These are phyloP conservation scores for Penicillium goetzii DNA, from an alignment of 495 filamentous ascomycete genomes.

Conservation along the genomic window DNA sequence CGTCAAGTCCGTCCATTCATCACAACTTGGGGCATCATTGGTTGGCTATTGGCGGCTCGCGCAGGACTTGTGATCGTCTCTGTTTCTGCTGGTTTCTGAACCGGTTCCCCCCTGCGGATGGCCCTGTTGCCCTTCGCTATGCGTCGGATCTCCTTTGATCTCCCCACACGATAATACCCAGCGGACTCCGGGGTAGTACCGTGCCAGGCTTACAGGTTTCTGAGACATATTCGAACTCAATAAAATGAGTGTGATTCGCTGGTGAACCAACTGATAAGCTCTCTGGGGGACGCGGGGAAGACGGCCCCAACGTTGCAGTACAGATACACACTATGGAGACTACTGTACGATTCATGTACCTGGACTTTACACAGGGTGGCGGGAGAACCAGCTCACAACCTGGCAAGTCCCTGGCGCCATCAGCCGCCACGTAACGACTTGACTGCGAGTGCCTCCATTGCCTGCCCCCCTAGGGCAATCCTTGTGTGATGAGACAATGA, in stretches of 20 bases:
- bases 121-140: not conserved
- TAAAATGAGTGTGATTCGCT: slow-evolving; percentile 4
- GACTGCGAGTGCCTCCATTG: not conserved
- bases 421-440: not conserved
- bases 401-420: slow-evolving; percentile 7
- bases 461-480: not conserved
- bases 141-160: not conserved
- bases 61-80: slow-evolving; percentile 9
- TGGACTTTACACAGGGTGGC: slow-evolving; percentile 10
- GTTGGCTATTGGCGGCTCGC: slow-evolving; percentile 19
- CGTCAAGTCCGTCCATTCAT: not conserved
- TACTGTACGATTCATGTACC: not conserved
- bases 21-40: slow-evolving; percentile 2
- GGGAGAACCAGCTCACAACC: not conserved
- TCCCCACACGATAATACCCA: not conserved
- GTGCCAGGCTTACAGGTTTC: not conserved
- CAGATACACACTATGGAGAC: slow-evolving; percentile 1
- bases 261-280: slow-evolving; percentile 7
- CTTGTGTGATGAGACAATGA: slow-evolving; percentile 3
- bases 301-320: slow-evolving; percentile 32
- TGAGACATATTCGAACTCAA: slow-evolving; percentile 20
- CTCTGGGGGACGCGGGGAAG: slow-evolving; percentile 26
- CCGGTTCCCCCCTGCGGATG: not conserved
- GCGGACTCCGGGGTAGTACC: slow-evolving; percentile 27
- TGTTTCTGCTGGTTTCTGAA: not conserved